These are phyloP conservation scores for Phaeosphaeriaceae sp. DNA, from an alignment of 2,329 filamentous ascomycete genomes.

Conservation along the genomic window DNA sequence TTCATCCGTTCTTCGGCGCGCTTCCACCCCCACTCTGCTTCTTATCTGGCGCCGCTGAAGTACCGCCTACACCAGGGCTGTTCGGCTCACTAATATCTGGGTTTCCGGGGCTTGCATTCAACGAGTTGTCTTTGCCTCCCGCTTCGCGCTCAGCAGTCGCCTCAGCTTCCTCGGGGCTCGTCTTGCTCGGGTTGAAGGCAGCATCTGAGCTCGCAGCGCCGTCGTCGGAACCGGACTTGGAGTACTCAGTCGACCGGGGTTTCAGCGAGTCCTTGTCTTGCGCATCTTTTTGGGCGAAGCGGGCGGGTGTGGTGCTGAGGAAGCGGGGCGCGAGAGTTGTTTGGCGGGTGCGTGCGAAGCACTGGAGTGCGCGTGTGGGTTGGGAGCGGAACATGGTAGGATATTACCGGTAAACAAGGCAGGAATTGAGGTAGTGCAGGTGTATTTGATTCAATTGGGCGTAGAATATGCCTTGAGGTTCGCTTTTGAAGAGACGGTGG, in stretches of 20 bases:
- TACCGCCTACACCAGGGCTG: constrained; percentile 46
- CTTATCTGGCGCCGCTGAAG: constrained; percentile 42
- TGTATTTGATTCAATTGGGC: neutral
- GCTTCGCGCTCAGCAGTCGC: constrained; percentile 45
- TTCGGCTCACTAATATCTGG: constrained; percentile 62
- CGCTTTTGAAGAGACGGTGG: neutral
- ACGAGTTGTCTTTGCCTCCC: constrained; percentile 42
- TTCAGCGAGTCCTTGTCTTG: constrained; percentile 66
- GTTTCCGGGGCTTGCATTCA: constrained; percentile 69
- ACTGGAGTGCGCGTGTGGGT: constrained; percentile 27
- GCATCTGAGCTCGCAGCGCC: constrained; percentile 63
- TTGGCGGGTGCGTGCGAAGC: constrained; percentile 18
- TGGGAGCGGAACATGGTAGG: constrained; percentile 36
- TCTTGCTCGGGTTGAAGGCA: constrained; percentile 74
- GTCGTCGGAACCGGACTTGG: constrained; percentile 70
- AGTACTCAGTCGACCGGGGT: constrained; percentile 70
- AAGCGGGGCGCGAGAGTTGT: constrained; percentile 23
- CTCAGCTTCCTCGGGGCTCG: constrained; percentile 69
- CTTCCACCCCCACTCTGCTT: constrained; percentile 46
- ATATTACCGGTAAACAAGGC: neutral
- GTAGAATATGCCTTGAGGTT: neutral
- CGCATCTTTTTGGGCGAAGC: constrained; percentile 50
- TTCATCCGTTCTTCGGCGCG: constrained; percentile 43
- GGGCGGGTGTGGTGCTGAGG: constrained; percentile 29
- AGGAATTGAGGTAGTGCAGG: neutral